These are phyloP conservation scores for Fraxinus pennsylvanica DNA, from an alignment of 257 asterid species.

Conservation along the genomic window DNA sequence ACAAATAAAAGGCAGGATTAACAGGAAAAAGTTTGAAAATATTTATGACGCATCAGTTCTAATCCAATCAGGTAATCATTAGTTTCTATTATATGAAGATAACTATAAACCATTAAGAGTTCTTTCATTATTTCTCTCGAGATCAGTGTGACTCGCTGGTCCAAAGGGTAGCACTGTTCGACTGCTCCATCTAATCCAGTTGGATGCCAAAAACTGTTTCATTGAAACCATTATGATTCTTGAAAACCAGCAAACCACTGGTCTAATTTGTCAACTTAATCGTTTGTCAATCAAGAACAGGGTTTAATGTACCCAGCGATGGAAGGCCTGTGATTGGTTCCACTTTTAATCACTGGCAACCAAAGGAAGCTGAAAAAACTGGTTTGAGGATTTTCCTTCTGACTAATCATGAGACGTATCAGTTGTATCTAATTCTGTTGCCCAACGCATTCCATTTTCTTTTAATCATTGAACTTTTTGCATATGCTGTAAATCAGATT, in stretches of 20 bases:
- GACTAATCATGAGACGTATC: background rate
- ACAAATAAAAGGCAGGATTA: slow-evolving; percentile 57
- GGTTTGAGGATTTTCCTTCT: background rate
- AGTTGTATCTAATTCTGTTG: background rate
- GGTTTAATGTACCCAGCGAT: background rate
- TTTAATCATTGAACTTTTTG: background rate
- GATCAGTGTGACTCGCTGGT: background rate
- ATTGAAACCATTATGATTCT: background rate
- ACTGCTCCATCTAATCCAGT: background rate
- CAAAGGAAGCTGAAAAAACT: background rate
- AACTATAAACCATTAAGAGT: background rate
- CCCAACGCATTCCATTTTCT: background rate
- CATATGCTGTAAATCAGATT: background rate
- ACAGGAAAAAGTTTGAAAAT: slow-evolving; percentile 45
- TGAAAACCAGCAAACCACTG: background rate
- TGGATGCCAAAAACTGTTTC: background rate
- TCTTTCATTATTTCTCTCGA: background rate
- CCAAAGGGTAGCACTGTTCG: background rate
- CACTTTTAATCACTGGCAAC: background rate
- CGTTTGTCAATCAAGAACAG: background rate
- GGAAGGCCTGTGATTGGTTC: background rate
- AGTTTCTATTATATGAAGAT: slow-evolving; percentile 17
- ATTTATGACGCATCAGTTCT: slow-evolving; percentile 59
- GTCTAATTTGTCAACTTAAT: background rate
- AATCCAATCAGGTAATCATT: slow-evolving; percentile 77